These are phyloP conservation scores for Beauveria sp. DNA, from an alignment of 2,329 filamentous ascomycete species.

Conservation along the genomic window DNA sequence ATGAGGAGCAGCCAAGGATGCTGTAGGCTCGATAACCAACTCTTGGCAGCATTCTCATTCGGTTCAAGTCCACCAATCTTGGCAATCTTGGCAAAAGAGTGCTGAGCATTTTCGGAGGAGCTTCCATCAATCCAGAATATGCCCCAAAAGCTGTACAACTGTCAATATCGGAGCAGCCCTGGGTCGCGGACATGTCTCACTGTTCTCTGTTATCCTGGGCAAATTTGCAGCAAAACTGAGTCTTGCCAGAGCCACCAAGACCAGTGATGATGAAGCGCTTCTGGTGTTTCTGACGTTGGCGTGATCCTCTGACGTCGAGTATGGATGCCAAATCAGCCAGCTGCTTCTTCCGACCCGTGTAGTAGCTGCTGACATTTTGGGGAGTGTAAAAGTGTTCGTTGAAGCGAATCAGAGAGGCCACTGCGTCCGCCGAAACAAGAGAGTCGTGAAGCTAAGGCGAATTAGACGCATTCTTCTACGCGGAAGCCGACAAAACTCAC, in stretches of 20 bases:
- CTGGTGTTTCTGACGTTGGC: conserved; percentile 2
- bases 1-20: conserved; percentile 8
- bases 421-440: background rate
- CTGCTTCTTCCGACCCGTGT: background rate
- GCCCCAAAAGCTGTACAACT: conserved; percentile 3
- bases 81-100: background rate
- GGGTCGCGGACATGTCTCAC: background rate
- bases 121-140: conserved; percentile 11
- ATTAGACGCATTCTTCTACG: background rate
- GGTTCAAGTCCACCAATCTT: conserved; percentile 4
- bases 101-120: background rate
- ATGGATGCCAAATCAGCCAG: background rate
- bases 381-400: conserved; percentile 1
- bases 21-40: conserved; percentile 6
- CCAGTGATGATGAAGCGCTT: conserved; percentile 10
- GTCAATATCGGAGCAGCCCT: background rate
- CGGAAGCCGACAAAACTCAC: background rate
- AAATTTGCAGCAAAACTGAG: conserved; percentile 11
- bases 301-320: background rate
- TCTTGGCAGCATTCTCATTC: conserved; percentile 3
- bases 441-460: background rate
- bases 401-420: background rate
- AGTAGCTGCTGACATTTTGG: conserved; percentile 1
- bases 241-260: conserved; percentile 11
- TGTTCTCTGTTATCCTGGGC: conserved; percentile 7